Evolutionary conservation across 495 filamentous ascomycete species (phyloP), one percentile per base, ranked within the genome.

Genomic region (Penicillium cosmopolitanum): DNA sequence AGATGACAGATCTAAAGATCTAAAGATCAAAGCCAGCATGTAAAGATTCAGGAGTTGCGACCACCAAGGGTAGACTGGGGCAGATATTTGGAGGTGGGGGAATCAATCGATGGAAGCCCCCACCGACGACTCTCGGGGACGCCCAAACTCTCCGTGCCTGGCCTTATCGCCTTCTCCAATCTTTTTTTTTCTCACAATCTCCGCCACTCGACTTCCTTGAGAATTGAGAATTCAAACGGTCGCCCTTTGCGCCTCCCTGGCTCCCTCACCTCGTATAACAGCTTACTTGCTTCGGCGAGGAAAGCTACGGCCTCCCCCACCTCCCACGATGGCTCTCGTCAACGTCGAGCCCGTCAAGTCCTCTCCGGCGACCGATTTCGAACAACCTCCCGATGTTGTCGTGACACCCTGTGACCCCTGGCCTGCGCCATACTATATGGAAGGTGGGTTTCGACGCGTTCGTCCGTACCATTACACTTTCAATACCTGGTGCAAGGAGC

Each of bases 401-500:
- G 75, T 81, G 4, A 87, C 87, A 0, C 87, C 89, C 18, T 82
- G 79, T 62, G 85, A 89, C 61, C 82, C 85, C 9, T 89, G 82
- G 84, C 86, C 88, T 57, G 61, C 66, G 55, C 85, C 83, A 10
- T 97, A 97, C 71, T 89, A 87, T 63, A 73, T 96, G 55, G 89
- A 95, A 53, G 85, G 87, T 64, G 91, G 89, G 10, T 73, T 97
- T 40, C 86, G 93, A 36, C 85, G 91, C 34, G 90, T 97, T 13
- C 77, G 80, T n/a, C 94, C 93, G 5, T 97, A 97, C 67, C 83
- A 95, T 68, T 97, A 84, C 68, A 97, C 95, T 3, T 98, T 96
- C 74, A 96, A 97, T 66, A 96, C 93, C 2, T 90, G 87, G 71
- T 94, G 88, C 76, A 97, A 96, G 68, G 84, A 95, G 76, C 83